Evolutionary conservation across 2,329 filamentous ascomycete genomes (phyloP).

Genomic region (Fusarium virguliforme): DNA sequence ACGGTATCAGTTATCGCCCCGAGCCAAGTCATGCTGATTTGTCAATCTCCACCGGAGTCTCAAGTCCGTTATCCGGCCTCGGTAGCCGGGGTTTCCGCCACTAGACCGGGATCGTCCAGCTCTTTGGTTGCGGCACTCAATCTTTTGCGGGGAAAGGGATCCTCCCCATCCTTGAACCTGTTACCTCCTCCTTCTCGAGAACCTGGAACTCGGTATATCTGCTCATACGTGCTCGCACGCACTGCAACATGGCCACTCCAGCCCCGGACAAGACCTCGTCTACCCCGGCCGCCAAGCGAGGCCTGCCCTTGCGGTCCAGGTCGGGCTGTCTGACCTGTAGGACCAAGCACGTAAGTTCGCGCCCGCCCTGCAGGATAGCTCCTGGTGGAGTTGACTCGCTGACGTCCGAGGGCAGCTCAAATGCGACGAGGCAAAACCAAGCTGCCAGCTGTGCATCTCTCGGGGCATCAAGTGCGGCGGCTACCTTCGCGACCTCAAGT

Average conservation of each 20-base stretch:
- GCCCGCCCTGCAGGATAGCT: not conserved
- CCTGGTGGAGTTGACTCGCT: conserved; percentile 1
- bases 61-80: not conserved
- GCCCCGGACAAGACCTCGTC: not conserved
- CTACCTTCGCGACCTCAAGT: conserved; percentile 42
- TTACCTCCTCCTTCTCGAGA: conserved; percentile 12
- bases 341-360: conserved; percentile 35
- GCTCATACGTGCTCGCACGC: not conserved
- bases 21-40: conserved; percentile 3
- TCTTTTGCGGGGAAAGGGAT: conserved; percentile 39
- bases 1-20: conserved; percentile 3
- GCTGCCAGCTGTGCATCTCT: conserved; percentile 43
- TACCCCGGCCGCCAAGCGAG: conserved; percentile 20
- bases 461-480: conserved; percentile 47
- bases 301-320: conserved; percentile 31
- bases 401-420: conserved; percentile 38
- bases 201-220: not conserved
- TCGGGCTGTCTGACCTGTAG: conserved; percentile 41
- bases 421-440: conserved; percentile 49
- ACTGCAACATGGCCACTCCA: conserved; percentile 16
- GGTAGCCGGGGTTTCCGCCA: conserved; percentile 10
- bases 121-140: not conserved
- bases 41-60: conserved; percentile 10
- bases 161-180: not conserved
- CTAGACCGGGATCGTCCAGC: conserved; percentile 31